Percentiles rank a stretch among this genome's conserved stretches.
Evolutionary conservation across 2,329 filamentous ascomycete genomes (phyloP).

Genomic region (Aureobasidium sp.): DNA sequence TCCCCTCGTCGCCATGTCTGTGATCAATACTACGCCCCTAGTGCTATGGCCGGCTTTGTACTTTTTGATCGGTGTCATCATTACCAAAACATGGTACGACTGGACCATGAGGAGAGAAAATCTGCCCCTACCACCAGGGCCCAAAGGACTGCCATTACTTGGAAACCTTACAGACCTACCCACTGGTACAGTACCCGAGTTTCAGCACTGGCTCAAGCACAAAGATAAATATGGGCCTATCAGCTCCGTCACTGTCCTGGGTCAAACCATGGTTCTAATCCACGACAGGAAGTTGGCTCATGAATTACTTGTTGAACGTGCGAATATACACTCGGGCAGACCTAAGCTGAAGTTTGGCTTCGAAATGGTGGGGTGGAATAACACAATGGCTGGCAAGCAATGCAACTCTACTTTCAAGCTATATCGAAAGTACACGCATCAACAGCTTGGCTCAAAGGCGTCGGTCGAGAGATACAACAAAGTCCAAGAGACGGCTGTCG

Average conservation of each 20-base stretch:
- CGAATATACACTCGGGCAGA: slow-evolving; percentile 29
- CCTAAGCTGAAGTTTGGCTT: slow-evolving; percentile 21
- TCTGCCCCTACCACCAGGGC: slow-evolving; percentile 17
- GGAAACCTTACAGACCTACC: slow-evolving; percentile 19
- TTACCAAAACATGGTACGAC: not conserved
- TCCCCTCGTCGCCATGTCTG: not conserved
- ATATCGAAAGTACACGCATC: slow-evolving; percentile 38
- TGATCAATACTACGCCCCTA: not conserved
- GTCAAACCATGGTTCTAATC: slow-evolving; percentile 34
- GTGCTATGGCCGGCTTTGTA: not conserved
- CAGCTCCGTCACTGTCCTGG: slow-evolving; percentile 34
- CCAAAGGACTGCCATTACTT: slow-evolving; percentile 17
- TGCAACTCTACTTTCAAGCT: slow-evolving; percentile 21
- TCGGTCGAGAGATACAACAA: slow-evolving; percentile 31
- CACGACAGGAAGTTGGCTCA: slow-evolving; percentile 29
- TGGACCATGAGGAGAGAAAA: not conserved
- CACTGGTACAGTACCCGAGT: slow-evolving; percentile 25
- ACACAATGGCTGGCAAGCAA: slow-evolving; percentile 27
- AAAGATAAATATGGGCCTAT: slow-evolving; percentile 27
- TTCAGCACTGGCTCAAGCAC: slow-evolving; percentile 34
- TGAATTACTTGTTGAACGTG: slow-evolving; percentile 33
- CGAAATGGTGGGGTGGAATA: slow-evolving; percentile 28
- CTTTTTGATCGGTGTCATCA: not conserved
- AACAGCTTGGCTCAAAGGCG: slow-evolving; percentile 37
- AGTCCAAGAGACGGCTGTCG: slow-evolving; percentile 37